Conservation (phyloP, 495 filamentous ascomycete genomes). For the Articulospora tetracladia region DNA sequence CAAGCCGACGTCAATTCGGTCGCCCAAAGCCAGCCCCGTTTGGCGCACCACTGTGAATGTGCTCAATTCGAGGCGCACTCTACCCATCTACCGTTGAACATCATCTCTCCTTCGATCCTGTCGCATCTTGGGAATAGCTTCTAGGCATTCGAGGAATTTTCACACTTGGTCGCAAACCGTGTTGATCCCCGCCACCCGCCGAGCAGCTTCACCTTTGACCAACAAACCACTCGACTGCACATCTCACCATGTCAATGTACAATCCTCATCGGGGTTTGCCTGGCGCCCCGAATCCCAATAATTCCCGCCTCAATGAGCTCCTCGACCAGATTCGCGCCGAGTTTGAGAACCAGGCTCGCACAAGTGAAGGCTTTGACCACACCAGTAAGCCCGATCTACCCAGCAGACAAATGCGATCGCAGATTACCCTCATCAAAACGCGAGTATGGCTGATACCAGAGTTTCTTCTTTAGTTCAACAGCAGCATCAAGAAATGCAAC, state of each 20-base stretch:
- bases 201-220: not conserved
- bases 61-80: not conserved
- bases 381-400: constrained; percentile 64
- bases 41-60: not conserved
- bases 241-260: constrained; percentile 74
- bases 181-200: not conserved
- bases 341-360: constrained; percentile 76
- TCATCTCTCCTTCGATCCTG: not conserved
- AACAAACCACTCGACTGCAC: not conserved
- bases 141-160: not conserved
- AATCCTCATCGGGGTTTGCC: constrained; percentile 83
- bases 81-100: not conserved
- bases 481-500: constrained; percentile 88
- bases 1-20: not conserved
- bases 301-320: constrained; percentile 81
- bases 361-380: constrained; percentile 79
- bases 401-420: not conserved
- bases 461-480: constrained; percentile 58
- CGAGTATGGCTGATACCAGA: constrained; percentile 6
- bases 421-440: not conserved
- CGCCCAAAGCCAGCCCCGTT: not conserved
- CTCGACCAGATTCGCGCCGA: constrained; percentile 86
- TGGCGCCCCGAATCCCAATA: constrained; percentile 50
- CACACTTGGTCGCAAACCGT: not conserved
- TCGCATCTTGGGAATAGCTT: not conserved